Evolutionary conservation across 805 yeast species (phyloP).

Genomic region (Sugiyamaella floridensis): DNA sequence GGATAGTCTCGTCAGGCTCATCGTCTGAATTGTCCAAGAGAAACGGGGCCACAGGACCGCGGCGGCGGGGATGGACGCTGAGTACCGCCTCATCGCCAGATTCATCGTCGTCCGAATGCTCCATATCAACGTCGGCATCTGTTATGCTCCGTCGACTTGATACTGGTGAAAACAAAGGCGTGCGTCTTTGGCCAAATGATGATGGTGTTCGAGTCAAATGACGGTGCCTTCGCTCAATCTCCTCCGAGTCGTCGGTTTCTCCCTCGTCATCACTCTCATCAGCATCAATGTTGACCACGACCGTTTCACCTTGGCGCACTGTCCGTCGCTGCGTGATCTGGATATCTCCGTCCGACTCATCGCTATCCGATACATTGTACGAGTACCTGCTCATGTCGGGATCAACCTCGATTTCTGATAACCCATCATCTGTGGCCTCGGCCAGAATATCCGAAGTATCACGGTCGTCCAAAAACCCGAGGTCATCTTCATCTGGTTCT

Average conservation of each 20-base stretch:
- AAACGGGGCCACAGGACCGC: no score
- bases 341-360: not conserved
- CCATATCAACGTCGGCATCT: not conserved
- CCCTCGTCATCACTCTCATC: not conserved
- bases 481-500: slow-evolving; percentile 49
- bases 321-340: not conserved
- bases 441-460: slow-evolving; percentile 19
- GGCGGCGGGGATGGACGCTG: no score
- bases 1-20: not conserved
- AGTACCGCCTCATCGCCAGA: not conserved
- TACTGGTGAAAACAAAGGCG: not conserved
- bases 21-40: not conserved
- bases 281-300: not conserved
- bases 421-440: slow-evolving; percentile 62
- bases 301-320: not conserved
- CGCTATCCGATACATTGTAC: not conserved
- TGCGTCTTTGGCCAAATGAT: not conserved
- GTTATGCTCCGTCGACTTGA: not conserved
- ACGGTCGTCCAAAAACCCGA: slow-evolving; percentile 45
- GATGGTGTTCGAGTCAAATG: not conserved
- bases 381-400: not conserved
- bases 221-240: not conserved
- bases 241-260: not conserved
- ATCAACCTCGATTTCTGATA: not conserved
- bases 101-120: not conserved